Evolutionary conservation across 2,329 filamentous ascomycete genomes (phyloP).

Genomic region (Ceratocystis colombiana): DNA sequence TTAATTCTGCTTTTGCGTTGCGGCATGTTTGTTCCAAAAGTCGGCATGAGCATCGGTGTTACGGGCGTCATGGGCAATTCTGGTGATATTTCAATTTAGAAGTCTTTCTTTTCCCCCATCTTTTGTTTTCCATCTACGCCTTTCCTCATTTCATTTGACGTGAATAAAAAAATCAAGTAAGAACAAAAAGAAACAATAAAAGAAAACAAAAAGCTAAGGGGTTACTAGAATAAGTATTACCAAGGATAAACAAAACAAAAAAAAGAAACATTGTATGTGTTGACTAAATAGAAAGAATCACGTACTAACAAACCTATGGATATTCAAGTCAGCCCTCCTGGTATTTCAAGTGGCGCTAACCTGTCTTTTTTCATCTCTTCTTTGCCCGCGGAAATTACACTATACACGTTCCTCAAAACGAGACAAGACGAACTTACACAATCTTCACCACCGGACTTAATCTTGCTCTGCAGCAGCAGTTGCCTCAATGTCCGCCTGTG

Average conservation of each 20-base stretch:
- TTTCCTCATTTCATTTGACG: background rate
- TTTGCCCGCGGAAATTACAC: background rate
- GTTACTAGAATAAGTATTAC: background rate
- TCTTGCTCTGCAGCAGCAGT: slow-evolving; percentile 14
- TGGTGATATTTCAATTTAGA: background rate
- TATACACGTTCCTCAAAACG: background rate
- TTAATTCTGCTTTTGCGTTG: slow-evolving; percentile 3
- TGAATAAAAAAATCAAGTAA: background rate
- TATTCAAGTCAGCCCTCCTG: background rate
- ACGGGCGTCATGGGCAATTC: slow-evolving; percentile 8
- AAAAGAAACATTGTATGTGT: background rate
- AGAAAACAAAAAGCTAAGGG: background rate
- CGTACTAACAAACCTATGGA: slow-evolving; percentile 16
- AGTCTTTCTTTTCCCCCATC: background rate
- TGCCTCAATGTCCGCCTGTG: slow-evolving; percentile 28
- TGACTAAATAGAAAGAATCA: slow-evolving; percentile 1
- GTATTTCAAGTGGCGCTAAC: background rate
- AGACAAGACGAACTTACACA: background rate
- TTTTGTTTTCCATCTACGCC: background rate
- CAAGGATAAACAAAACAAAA: background rate
- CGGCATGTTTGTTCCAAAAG: background rate
- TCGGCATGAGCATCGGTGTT: slow-evolving; percentile 15
- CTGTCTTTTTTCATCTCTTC: slow-evolving; percentile 4
- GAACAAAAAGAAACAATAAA: background rate
- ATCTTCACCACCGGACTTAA: background rate